These are phyloP conservation scores for Pseudonitzschia multiseries DNA, from an alignment of 108 stramenopile genomes.

Conservation along the genomic window DNA sequence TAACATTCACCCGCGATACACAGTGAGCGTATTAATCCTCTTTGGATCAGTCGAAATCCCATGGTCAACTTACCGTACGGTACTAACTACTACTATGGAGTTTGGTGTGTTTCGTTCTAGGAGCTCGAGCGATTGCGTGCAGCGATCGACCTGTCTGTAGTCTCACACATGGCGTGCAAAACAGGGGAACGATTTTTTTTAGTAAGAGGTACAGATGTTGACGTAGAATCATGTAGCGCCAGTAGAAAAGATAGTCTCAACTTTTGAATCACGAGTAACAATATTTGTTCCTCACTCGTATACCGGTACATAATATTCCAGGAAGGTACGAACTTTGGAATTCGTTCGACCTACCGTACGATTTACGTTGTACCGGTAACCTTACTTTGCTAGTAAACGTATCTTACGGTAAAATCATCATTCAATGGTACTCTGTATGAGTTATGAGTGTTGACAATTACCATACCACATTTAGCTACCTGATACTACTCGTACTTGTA, in stretches of 20 bases:
- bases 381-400: too few species aligned
- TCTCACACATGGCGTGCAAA: background rate
- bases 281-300: too few species aligned
- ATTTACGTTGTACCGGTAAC: too few species aligned
- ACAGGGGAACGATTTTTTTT: background rate
- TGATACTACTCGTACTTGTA: too few species aligned
- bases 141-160: background rate
- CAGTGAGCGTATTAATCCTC: background rate
- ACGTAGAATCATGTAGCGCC: background rate
- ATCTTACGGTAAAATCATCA: too few species aligned
- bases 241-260: background rate
- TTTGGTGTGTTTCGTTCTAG: background rate
- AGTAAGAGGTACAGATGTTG: background rate
- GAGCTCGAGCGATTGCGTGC: background rate
- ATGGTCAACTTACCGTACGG: conserved; percentile 9
- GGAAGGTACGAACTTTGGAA: too few species aligned
- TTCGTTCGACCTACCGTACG: too few species aligned
- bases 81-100: conserved; percentile 1
- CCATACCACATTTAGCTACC: too few species aligned
- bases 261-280: background rate
- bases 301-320: too few species aligned
- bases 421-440: too few species aligned
- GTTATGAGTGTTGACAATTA: too few species aligned
- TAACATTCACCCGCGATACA: too few species aligned
- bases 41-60: background rate